phyloP scores from a whole-genome alignment of 495 filamentous ascomycete species.

The Chaetomium fimeti region DNA sequence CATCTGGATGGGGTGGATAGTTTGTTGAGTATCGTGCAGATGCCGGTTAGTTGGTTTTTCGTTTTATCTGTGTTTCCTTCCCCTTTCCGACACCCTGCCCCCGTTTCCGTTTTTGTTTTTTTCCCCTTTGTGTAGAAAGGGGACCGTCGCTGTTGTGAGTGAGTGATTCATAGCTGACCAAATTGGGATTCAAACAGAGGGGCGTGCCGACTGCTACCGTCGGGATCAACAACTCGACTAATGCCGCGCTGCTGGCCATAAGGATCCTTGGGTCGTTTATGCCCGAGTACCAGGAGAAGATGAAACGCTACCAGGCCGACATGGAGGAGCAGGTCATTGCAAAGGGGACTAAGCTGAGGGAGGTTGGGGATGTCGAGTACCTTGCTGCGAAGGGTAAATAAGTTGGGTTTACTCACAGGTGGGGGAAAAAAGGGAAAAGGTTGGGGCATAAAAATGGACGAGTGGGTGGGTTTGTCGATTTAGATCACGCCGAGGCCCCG shows the following conservation, averaged over 20 bases:
- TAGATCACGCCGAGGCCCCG: not conserved
- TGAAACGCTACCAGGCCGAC: slow-evolving; percentile 63
- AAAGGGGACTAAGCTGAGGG: slow-evolving; percentile 65
- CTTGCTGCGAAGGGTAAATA: slow-evolving; percentile 30
- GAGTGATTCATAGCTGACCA: not conserved
- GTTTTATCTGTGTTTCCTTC: slow-evolving; percentile 22
- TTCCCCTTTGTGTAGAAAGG: not conserved
- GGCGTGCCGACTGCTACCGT: slow-evolving; percentile 86
- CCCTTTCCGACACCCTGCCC: too few species aligned
- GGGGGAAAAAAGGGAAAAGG: not conserved
- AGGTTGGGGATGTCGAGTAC: slow-evolving; percentile 71
- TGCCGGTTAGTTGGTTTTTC: slow-evolving; percentile 59
- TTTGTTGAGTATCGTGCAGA: slow-evolving; percentile 85
- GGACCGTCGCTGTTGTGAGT: not conserved
- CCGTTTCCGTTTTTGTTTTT: slow-evolving; percentile 25
- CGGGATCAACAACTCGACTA: slow-evolving; percentile 89
- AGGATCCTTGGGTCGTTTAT: slow-evolving; percentile 75
- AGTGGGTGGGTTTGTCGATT: not conserved
- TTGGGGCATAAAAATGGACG: not conserved
- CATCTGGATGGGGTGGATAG: slow-evolving; percentile 86
- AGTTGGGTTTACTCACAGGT: not conserved
- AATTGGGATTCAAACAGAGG: slow-evolving; percentile 33
- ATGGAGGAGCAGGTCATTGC: slow-evolving; percentile 63
- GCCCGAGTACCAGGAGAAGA: slow-evolving; percentile 55
- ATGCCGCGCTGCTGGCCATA: slow-evolving; percentile 85